Evolutionary conservation across 2,329 filamentous ascomycete genomes (phyloP).

Genomic region (Aspergillus sp.): DNA sequence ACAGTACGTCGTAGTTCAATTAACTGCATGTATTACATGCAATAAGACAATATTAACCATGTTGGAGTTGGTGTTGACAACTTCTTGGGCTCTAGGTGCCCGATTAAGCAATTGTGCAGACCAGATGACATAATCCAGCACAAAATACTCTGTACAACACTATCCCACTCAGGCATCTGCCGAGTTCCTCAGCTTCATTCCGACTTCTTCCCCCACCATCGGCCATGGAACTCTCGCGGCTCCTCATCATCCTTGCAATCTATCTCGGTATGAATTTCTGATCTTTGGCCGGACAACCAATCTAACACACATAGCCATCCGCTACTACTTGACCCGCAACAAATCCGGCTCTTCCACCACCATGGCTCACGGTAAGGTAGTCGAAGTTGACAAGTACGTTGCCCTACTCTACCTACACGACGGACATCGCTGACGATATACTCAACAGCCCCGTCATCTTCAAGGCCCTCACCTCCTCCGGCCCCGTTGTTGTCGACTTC

Average conservation of each 20-base stretch:
- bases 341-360: constrained; percentile 15
- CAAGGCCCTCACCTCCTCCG: constrained; percentile 47
- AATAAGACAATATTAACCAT: too few relatives aligned
- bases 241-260: constrained; percentile 12
- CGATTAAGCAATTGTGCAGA: too few relatives aligned
- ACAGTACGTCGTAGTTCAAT: too few relatives aligned
- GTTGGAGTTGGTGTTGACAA: too few relatives aligned
- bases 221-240: constrained; percentile 10
- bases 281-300: not conserved
- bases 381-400: constrained; percentile 34
- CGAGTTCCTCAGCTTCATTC: too few relatives aligned
- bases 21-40: too few relatives aligned
- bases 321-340: constrained; percentile 13
- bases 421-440: not conserved
- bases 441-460: constrained; percentile 57
- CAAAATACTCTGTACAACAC: too few relatives aligned
- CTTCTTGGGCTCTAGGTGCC: too few relatives aligned
- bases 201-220: not conserved
- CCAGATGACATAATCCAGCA: too few relatives aligned
- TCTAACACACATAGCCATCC: constrained; percentile 8
- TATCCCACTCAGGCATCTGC: too few relatives aligned
- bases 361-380: constrained; percentile 36
- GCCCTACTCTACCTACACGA: not conserved
- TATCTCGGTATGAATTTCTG: constrained; percentile 9
- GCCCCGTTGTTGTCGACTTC: constrained; percentile 54